Conservation (phyloP, 306 rosid species). For the Trifolium dubium region DNA sequence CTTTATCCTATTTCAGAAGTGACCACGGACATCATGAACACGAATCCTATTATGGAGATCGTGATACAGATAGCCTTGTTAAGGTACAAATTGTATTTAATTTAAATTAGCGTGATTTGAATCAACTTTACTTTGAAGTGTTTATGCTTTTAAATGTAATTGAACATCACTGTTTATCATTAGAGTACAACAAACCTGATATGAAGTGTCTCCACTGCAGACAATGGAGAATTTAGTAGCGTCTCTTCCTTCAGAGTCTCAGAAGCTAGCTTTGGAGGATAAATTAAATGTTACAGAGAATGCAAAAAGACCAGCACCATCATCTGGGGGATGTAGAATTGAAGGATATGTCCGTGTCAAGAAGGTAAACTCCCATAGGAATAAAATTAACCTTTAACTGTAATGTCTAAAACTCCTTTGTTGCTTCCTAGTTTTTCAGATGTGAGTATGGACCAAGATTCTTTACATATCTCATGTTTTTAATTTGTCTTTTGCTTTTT, state of each 20-base stretch:
- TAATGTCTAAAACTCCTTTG: constrained; percentile 9
- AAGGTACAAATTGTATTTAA: constrained; percentile 60
- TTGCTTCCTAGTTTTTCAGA: constrained; percentile 40
- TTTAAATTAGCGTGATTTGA: constrained; percentile 33
- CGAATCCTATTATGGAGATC: constrained; percentile 94
- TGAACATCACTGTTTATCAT: constrained; percentile 15
- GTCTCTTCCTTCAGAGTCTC: constrained; percentile 60
- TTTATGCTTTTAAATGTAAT: constrained; percentile 31
- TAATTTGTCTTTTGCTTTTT: constrained; percentile 24
- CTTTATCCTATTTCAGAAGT: constrained; percentile 56
- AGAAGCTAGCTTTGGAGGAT: constrained; percentile 59
- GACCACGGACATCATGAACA: constrained; percentile 96
- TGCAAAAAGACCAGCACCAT: constrained; percentile 88
- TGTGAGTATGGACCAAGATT: constrained; percentile 26
- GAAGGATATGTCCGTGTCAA: constrained; percentile 96
- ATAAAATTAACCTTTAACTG: constrained; percentile 5
- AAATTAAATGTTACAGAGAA: constrained; percentile 53
- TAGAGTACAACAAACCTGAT: constrained; percentile 41
- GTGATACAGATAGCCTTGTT: constrained; percentile 85
- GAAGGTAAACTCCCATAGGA: constrained; percentile 60
- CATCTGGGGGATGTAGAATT: constrained; percentile 87
- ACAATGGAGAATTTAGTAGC: constrained; percentile 81
- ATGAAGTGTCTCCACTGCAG: constrained; percentile 55
- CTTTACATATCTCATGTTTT: constrained; percentile 13
- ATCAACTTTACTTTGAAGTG: constrained; percentile 32